Evolutionary conservation across 1,284 basidiomycete species (phyloP), one percentile per base, ranked within the genome.

Genomic region (Waitea zeae): DNA sequence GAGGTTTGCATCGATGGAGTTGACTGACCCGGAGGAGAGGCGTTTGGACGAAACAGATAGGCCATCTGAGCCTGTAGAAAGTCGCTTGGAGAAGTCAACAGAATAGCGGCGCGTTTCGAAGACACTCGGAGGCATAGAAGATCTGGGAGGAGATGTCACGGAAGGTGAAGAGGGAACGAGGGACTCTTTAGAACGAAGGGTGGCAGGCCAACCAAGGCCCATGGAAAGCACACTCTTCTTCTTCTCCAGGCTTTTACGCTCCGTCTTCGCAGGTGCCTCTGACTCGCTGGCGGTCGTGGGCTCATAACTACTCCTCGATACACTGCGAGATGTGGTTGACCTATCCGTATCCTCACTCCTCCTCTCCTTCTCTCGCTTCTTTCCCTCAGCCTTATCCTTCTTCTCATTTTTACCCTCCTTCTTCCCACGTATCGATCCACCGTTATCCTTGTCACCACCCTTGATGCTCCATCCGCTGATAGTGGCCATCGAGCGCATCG

Each of bases 381-480:
- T 49, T 26, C 44, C 39, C 33, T 37, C 46, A 37, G 46, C 46
- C 40, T 52, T 49, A 43, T 50, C 46, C 38, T 49, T 51, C 43
- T 48, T 49, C 45, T 47, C 45, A 35, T 46, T 43, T 38, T 49
- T 45, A 39, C 46, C 47, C 43, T 51, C 51, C 36, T 50, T 49
- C 38, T 49, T 45, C 34, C 44, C 48, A 33, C 44, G 42, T 6
- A 28, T 17, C 7, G 20, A 13, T 9, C 24, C 34, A 12, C 24
- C 18, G 18, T 15, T 24, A 4, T 35, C 26, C 48, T 56, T 63
- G 33, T 70, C 53, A 44, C 74, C 71, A n/a, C n/a, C n/a, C n/a
- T n/a, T n/a, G n/a, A n/a, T n/a, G 7, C 67, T 66, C 76, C 78
- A 80, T 44, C 71, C 73, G 1, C 71, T 66, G 35, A 84, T 70